Conservation (phyloP, 768 basidiomycete species). For the Cyclocybe aegerita region DNA sequence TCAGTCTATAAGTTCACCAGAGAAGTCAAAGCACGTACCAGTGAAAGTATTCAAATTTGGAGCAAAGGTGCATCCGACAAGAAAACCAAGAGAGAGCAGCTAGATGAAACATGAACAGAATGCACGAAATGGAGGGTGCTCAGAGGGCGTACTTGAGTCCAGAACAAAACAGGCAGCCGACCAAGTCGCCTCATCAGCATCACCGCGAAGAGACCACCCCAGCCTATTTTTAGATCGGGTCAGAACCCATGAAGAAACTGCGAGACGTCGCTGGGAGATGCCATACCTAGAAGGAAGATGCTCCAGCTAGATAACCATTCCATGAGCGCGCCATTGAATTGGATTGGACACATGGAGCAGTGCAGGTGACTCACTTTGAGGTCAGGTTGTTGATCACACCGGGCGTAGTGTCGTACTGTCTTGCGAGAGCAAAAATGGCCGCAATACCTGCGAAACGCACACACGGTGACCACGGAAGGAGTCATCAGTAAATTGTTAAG, state of each 20-base stretch:
- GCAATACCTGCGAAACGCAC: constrained; percentile 47
- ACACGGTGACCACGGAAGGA: not conserved
- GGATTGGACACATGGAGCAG: not conserved
- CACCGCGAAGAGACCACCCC: constrained; percentile 60
- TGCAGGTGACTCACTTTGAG: constrained; percentile 39
- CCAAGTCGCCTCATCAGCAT: constrained; percentile 66
- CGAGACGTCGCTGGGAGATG: not conserved
- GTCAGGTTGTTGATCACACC: constrained; percentile 63
- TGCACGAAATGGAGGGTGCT: not conserved
- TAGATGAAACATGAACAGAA: constrained; percentile 15
- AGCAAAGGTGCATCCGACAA: constrained; percentile 45
- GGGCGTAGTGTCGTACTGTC: constrained; percentile 52
- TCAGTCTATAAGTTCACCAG: not conserved
- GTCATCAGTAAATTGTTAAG: not conserved
- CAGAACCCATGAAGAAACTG: constrained; percentile 1
- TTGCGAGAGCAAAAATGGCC: constrained; percentile 57
- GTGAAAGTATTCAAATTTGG: constrained; percentile 57
- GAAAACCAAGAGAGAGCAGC: constrained; percentile 57
- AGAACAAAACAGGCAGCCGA: constrained; percentile 67
- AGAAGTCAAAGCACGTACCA: constrained; percentile 27
- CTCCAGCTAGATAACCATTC: constrained; percentile 49
- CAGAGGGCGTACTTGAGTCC: constrained; percentile 53
- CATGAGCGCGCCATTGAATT: not conserved
- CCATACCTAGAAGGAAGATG: constrained; percentile 57
- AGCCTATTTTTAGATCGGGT: constrained; percentile 32